These are phyloP conservation scores for Cladosporium sphaerospermum DNA, from an alignment of 2,329 filamentous ascomycete species.

Conservation along the genomic window DNA sequence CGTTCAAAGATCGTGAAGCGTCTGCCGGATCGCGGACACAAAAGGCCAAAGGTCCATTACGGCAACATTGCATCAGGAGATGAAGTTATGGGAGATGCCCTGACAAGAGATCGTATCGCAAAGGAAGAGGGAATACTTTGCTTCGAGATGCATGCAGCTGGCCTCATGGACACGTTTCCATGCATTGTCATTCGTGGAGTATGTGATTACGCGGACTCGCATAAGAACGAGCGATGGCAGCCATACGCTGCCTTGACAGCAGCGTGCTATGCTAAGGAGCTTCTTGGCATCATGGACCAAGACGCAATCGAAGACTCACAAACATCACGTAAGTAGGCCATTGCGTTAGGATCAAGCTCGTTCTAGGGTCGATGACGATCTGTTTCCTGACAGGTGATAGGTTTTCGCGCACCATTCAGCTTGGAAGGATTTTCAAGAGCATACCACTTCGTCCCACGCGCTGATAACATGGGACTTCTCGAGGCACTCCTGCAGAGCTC, in stretches of 20 bases:
- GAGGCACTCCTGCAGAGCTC: too few species aligned
- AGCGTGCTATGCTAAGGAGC: slow-evolving; percentile 19
- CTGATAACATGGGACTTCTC: too few species aligned
- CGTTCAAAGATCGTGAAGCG: slow-evolving; percentile 1
- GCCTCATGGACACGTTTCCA: slow-evolving; percentile 20
- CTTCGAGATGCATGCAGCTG: slow-evolving; percentile 25
- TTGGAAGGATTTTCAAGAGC: too few species aligned
- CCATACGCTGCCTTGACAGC: slow-evolving; percentile 18
- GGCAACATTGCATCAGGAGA: slow-evolving; percentile 24
- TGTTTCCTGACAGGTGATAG: too few species aligned
- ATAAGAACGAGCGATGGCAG: slow-evolving; percentile 23
- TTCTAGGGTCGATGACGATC: too few species aligned
- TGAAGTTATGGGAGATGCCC: slow-evolving; percentile 19
- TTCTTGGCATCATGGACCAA: slow-evolving; percentile 1
- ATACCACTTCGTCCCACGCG: too few species aligned
- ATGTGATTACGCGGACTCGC: slow-evolving; percentile 23
- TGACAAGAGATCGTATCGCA: slow-evolving; percentile 12
- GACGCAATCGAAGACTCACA: neutral
- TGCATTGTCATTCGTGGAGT: slow-evolving; percentile 23
- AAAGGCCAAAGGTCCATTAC: slow-evolving; percentile 16
- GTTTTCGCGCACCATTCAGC: too few species aligned
- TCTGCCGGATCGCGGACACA: neutral
- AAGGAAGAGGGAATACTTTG: slow-evolving; percentile 14
- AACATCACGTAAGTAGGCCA: too few species aligned
- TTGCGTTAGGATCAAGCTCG: too few species aligned